Evolutionary conservation across 352 stramenopile genomes (phyloP), one percentile per base, ranked within the genome.

Genomic region (Pythium utonaiense): DNA sequence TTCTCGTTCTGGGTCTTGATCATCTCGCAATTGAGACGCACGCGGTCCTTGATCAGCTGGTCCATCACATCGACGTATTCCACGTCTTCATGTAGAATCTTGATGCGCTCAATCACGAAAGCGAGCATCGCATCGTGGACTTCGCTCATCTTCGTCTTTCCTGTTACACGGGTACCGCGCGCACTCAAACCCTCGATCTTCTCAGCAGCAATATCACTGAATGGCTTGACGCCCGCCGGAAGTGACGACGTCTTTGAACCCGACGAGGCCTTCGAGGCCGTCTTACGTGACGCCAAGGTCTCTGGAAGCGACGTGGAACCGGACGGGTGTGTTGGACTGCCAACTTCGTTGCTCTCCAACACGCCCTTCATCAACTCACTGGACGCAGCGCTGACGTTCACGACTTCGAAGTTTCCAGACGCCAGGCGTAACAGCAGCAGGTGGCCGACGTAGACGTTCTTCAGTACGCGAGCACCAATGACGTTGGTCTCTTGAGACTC

Each of bases 401-500:
- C 75, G 33, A 94, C 69, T 54, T 92, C 84, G 64, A 91, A 91
- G 40, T 66, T 77, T 13, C 82, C 84, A 1, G 75, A 88, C 34
- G 80, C 78, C 25, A 92, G 70, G 17, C 82, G 79, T n/a, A 91
- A 70, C 8, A 92, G 58, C 64, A 94, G 50, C 44, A 94, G 56
- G 36, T 94, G 82, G 1, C 84, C 84, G 48, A 89, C 81, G 65
- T 86, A 74, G 14, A 91, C 79, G 58, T 84, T 91, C 69, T 89
- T 91, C 38, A 88, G 60, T 22, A 89, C 73, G 21, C 78, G 76
- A 9, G 71, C 79, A 21, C 82, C 82, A 44, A 91, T 73, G 30
- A 91, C 70, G 65, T 83, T 88, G 7, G 70, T 74, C 30, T 78
- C 64, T 2, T 51, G 53, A 0, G 27, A 53, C 2, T 25, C 19